Evolutionary conservation across 164 flowering plant genomes (phyloP), one percentile per base, ranked within the genome.

Genomic region (Warburgia ugandensis): DNA sequence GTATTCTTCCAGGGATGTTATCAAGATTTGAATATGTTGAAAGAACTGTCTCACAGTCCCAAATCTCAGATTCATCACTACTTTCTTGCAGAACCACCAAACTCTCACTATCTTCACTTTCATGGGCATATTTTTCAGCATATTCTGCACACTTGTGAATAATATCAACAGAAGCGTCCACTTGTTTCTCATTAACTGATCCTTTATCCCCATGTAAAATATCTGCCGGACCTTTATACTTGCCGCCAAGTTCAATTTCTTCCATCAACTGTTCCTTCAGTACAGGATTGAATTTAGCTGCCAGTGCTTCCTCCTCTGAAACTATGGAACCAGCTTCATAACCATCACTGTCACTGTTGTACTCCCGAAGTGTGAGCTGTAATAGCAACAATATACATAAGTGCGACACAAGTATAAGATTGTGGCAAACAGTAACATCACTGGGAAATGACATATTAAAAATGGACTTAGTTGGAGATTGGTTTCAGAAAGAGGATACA

Each of bases 11-110:
- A 62, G 97, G 99, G 58, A 88, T 97, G 55, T 92, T 88, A 66
- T 92, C 97, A 46, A 92, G 86, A 68, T 81, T 92, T 19, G 99
- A 86, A 61, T 79, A 92, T 14, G 99, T 88, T 21, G 94, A 65
- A 32, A 94, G 54, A 12, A 94, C 75, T 16, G 95, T 81, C 55
- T 94, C 99, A 71, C 97, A 94, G 60, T 94, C 99, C 86, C 86
- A 88, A 44, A 38, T 50, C 55, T 80, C 96, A 19, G 85, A 76
- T 52, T 86, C 97, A 58, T 84, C 92, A 61, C 90, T 89, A 57
- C 92, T 84, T 69, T 88, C 95, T 60, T 86, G 63, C 16, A 74
- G 44, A 47, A 79, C 19, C 2, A 77, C 70, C 27, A 63, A 57
- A 11, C 73, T 79, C 41, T 54, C 73, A 27, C 31, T 57, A 45